phyloP scores from a whole-genome alignment of 805 yeast species.

The Torulaspora franciscae region DNA sequence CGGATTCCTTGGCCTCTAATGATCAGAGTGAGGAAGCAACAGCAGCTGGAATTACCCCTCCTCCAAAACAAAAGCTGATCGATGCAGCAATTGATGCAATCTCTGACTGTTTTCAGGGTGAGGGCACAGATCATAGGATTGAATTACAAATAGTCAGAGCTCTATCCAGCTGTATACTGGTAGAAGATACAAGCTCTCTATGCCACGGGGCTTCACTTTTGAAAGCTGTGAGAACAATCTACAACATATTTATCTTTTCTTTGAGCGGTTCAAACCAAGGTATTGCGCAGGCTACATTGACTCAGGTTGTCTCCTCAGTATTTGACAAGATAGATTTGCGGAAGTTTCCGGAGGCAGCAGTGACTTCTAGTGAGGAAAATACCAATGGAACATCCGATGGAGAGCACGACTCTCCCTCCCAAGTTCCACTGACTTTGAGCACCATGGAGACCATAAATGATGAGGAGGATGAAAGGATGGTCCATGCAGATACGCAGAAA shows the following conservation, averaged over 20 bases:
- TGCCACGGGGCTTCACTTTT: constrained; percentile 80
- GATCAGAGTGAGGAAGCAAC: constrained; percentile 26
- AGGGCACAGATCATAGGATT: constrained; percentile 81
- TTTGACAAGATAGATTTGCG: constrained; percentile 56
- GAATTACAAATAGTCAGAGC: constrained; percentile 94
- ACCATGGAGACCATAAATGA: constrained; percentile 53
- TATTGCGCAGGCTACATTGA: constrained; percentile 89
- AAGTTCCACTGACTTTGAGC: constrained; percentile 49
- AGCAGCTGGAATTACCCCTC: constrained; percentile 44
- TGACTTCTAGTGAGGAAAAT: constrained; percentile 24
- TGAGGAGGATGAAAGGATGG: constrained; percentile 52
- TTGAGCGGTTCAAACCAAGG: constrained; percentile 80
- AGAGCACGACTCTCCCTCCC: constrained; percentile 28
- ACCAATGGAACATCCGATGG: constrained; percentile 19
- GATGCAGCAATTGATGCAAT: constrained; percentile 83
- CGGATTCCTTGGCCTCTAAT: constrained; percentile 37
- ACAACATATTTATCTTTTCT: constrained; percentile 85
- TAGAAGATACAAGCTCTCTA: constrained; percentile 67
- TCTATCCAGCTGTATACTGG: constrained; percentile 77
- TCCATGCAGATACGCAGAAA: constrained; percentile 38
- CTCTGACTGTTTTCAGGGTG: constrained; percentile 82
- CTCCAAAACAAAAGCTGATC: constrained; percentile 54
- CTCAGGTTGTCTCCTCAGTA: constrained; percentile 81
- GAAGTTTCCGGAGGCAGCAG: constrained; percentile 31
- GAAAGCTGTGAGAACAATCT: constrained; percentile 88